These are phyloP conservation scores for Cystoderma amianthinum DNA, from an alignment of 768 basidiomycete genomes.

Conservation along the genomic window DNA sequence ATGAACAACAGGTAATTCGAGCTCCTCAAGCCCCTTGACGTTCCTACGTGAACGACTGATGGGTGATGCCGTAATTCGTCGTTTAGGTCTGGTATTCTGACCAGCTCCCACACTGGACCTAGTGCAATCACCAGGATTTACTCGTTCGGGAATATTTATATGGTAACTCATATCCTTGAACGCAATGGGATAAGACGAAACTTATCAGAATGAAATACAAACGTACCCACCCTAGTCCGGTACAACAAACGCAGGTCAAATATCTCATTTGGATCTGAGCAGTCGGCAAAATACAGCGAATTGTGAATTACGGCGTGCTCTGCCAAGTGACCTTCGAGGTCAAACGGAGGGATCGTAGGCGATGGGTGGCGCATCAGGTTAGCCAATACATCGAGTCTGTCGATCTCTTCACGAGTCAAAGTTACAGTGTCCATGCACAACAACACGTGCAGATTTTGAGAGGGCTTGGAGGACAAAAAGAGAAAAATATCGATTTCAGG, in stretches of 20 bases:
- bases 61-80: too few relatives aligned
- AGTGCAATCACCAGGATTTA: too few relatives aligned
- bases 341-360: neutral
- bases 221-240: neutral
- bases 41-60: too few relatives aligned
- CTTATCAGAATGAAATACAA: neutral
- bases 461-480: neutral
- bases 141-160: too few relatives aligned
- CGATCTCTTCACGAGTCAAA: neutral
- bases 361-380: neutral
- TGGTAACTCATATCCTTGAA: too few relatives aligned
- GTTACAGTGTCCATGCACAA: neutral
- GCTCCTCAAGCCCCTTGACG: too few relatives aligned
- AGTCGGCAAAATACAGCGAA: neutral
- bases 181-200: too few relatives aligned
- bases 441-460: neutral
- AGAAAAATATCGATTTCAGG: neutral
- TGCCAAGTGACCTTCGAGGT: neutral
- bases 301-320: neutral
- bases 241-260: neutral
- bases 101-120: too few relatives aligned
- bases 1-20: too few relatives aligned
- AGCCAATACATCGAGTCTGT: neutral
- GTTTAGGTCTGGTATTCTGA: too few relatives aligned
- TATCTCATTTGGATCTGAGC: neutral